Evolutionary conservation across 345 rosid species (phyloP).

Genomic region (Moricandia arvensis): DNA sequence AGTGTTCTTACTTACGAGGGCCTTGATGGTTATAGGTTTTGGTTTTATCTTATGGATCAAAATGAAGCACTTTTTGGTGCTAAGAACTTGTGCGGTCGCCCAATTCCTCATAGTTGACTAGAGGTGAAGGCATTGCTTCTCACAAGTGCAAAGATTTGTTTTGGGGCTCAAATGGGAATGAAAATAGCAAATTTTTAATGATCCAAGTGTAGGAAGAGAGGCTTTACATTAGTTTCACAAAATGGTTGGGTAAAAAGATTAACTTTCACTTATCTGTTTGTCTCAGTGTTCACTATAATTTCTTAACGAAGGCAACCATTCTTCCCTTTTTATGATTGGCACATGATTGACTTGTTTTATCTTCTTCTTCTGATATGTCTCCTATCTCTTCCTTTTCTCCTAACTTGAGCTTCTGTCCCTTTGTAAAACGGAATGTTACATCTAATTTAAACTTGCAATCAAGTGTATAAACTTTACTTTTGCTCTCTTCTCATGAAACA

Average conservation of each 20-base stretch:
- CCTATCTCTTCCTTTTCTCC: neutral
- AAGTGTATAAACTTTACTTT: neutral
- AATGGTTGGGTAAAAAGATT: neutral
- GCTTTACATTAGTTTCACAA: neutral
- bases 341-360: neutral
- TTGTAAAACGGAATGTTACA: neutral
- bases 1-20: constrained; percentile 1
- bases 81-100: neutral
- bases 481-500: neutral
- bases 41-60: neutral
- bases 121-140: neutral
- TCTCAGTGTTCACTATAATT: neutral
- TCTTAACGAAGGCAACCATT: constrained; percentile 1
- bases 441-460: neutral
- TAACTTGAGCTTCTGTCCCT: neutral
- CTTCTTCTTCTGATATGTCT: constrained; percentile 6
- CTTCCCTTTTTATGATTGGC: neutral
- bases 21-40: neutral
- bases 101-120: neutral
- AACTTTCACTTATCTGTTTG: neutral
- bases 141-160: neutral
- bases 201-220: neutral
- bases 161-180: neutral
- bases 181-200: constrained; percentile 9
- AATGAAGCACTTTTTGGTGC: neutral